These are phyloP conservation scores for Daedalea quercina DNA, from an alignment of 768 basidiomycete species.

Conservation along the genomic window DNA sequence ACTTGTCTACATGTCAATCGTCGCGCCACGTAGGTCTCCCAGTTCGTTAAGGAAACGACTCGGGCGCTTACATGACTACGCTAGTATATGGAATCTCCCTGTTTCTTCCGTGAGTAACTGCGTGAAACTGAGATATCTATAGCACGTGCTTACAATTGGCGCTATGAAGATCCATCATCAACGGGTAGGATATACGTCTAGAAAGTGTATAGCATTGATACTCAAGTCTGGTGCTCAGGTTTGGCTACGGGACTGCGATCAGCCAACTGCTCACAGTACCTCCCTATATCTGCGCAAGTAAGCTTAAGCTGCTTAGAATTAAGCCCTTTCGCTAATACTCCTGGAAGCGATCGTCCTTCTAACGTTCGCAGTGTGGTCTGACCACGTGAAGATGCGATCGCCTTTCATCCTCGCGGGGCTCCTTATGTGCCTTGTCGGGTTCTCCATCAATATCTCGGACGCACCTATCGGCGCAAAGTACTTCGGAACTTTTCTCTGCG, in stretches of 20 bases:
- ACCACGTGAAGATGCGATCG: conserved; percentile 45
- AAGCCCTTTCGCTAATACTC: not conserved
- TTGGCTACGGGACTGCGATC: conserved; percentile 49
- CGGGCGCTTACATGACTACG: not conserved
- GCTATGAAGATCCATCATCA: conserved; percentile 50
- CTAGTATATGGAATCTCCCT: conserved; percentile 65
- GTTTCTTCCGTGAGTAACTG: conserved; percentile 58
- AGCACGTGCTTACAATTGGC: not conserved
- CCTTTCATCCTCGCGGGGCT: conserved; percentile 53
- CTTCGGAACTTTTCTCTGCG: conserved; percentile 65
- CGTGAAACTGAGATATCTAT: not conserved
- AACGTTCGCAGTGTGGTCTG: conserved; percentile 50
- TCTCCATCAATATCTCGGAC: conserved; percentile 55
- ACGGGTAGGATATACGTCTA: no score
- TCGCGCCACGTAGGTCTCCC: conserved; percentile 46
- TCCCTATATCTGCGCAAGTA: conserved; percentile 60
- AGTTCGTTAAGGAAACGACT: not conserved
- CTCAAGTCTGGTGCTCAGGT: no score
- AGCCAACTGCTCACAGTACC: conserved; percentile 63
- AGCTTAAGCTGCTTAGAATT: conserved; percentile 13
- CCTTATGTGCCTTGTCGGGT: conserved; percentile 48
- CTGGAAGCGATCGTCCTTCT: conserved; percentile 44
- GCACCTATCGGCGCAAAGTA: conserved; percentile 53
- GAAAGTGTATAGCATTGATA: no score
- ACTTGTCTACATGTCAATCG: conserved; percentile 50